phyloP scores from a whole-genome alignment of 164 flowering plant species.

The Kingdonia uniflora region DNA sequence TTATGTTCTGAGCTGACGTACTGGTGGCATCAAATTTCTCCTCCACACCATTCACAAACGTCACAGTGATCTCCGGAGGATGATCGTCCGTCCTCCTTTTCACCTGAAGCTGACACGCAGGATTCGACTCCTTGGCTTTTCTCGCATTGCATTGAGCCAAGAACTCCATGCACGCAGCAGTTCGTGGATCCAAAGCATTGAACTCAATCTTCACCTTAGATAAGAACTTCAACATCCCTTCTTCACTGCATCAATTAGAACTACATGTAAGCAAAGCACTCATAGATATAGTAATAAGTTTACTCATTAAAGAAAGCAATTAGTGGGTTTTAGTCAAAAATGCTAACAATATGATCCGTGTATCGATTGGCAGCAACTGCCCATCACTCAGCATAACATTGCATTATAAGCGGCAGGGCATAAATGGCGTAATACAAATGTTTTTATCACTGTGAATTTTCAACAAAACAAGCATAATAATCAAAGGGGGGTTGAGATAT shows the following conservation, averaged over 20 bases:
- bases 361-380: no score
- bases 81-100: slow-evolving; percentile 85
- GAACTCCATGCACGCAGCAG: slow-evolving; percentile 85
- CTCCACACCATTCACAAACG: slow-evolving; percentile 82
- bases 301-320: no score
- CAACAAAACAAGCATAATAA: no score
- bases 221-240: slow-evolving; percentile 74
- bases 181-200: slow-evolving; percentile 75
- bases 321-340: no score
- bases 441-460: no score
- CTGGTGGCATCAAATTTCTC: slow-evolving; percentile 23
- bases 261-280: no score
- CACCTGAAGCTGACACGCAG: slow-evolving; percentile 61
- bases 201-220: slow-evolving; percentile 81
- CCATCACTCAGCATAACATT: no score
- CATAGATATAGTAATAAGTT: no score
- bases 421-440: no score
- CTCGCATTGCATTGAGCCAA: slow-evolving; percentile 87
- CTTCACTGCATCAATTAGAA: background rate
- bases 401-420: no score
- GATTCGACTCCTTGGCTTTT: slow-evolving; percentile 89
- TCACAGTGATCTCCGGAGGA: slow-evolving; percentile 76
- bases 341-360: no score
- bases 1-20: background rate
- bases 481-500: no score